Conservation (phyloP, 73 alveolate species). For the Tetrahymena malaccensis region DNA sequence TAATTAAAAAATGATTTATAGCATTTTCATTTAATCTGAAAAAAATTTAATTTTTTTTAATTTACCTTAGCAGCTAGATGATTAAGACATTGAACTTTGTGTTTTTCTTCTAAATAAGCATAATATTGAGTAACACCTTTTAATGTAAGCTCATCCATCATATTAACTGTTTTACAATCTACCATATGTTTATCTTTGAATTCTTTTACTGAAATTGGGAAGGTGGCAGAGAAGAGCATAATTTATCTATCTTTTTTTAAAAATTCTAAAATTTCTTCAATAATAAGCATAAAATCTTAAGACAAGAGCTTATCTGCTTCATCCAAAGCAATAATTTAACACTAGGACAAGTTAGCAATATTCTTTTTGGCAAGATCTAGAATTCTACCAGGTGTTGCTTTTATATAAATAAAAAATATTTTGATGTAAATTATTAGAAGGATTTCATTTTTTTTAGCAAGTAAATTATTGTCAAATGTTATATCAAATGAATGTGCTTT, state of each 20-base stretch:
- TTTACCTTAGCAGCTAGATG: slow-evolving; percentile 1
- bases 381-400: slow-evolving; percentile 68
- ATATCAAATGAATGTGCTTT: too few species aligned
- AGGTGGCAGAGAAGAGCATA: slow-evolving; percentile 96
- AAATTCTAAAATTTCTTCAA: slow-evolving; percentile 72
- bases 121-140: slow-evolving; percentile 96
- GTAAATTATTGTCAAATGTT: too few species aligned
- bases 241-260: slow-evolving; percentile 79
- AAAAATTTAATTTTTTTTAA: background rate
- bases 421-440: background rate
- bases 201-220: slow-evolving; percentile 85
- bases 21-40: background rate
- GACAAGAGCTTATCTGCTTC: slow-evolving; percentile 97
- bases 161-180: slow-evolving; percentile 78
- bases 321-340: slow-evolving; percentile 83
- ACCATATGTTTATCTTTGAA: slow-evolving; percentile 81
- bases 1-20: background rate
- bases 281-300: slow-evolving; percentile 78
- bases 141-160: slow-evolving; percentile 95
- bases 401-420: background rate
- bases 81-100: slow-evolving; percentile 42
- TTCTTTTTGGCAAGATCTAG: slow-evolving; percentile 78
- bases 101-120: slow-evolving; percentile 91
- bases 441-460: background rate
- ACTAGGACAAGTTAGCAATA: slow-evolving; percentile 69